Percentiles rank a stretch among this genome's conserved stretches.
Conservation (phyloP, 2,329 filamentous ascomycete species). For the Epichloe sp. region DNA sequence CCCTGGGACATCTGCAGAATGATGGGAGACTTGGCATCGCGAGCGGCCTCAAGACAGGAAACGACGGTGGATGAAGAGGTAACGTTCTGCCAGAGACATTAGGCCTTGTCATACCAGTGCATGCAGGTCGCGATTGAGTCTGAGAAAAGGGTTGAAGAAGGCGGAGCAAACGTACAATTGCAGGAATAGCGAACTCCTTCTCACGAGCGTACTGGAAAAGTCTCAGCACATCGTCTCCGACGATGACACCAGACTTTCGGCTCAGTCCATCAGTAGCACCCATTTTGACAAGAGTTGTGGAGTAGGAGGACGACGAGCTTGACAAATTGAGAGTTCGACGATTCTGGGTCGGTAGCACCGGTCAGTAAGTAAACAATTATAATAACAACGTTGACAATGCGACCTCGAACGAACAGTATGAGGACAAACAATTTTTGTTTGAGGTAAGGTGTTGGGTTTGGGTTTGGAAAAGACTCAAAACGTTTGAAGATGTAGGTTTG, state of each 20-base stretch:
- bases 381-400: background rate
- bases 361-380: background rate
- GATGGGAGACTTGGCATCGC: constrained; percentile 81
- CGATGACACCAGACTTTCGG: constrained; percentile 41
- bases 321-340: background rate
- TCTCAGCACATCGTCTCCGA: constrained; percentile 39
- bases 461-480: background rate
- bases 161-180: constrained; percentile 35
- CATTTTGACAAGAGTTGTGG: constrained; percentile 14
- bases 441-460: background rate
- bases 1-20: constrained; percentile 91
- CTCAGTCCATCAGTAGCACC: constrained; percentile 30
- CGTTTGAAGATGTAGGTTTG: background rate
- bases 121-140: constrained; percentile 1
- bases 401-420: background rate
- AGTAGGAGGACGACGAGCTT: background rate
- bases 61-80: constrained; percentile 74
- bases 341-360: background rate
- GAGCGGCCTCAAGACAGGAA: constrained; percentile 83
- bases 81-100: constrained; percentile 47
- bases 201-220: constrained; percentile 87
- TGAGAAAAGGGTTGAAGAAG: background rate
- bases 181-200: constrained; percentile 78
- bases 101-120: background rate
- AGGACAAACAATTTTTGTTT: background rate